Evolutionary conservation across 1,139 yeast species (phyloP).

Genomic region (Saccharomycopsis hybrid): DNA sequence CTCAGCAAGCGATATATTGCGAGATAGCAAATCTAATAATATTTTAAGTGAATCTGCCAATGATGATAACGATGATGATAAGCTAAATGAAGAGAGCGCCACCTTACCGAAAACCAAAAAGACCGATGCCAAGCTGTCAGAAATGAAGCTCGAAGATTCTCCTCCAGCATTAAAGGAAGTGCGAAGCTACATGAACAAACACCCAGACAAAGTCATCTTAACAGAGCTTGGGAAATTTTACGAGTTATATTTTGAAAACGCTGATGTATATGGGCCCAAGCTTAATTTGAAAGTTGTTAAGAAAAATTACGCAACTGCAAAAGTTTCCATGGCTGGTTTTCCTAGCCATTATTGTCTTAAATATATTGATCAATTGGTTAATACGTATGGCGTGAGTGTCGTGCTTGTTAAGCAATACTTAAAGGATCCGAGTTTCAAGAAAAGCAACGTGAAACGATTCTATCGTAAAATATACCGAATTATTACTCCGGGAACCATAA

Average conservation of each 20-base stretch:
- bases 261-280: constrained; percentile 62
- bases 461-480: constrained; percentile 72
- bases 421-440: constrained; percentile 22
- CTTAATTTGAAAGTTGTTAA: constrained; percentile 58
- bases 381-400: constrained; percentile 61
- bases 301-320: constrained; percentile 36
- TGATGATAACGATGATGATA: not conserved
- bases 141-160: not conserved
- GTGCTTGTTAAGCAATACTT: constrained; percentile 72
- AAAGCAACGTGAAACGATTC: constrained; percentile 32
- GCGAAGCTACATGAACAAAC: constrained; percentile 35
- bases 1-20: not conserved
- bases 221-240: constrained; percentile 91
- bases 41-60: not conserved
- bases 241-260: constrained; percentile 85
- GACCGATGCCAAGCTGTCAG: no score
- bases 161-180: constrained; percentile 19
- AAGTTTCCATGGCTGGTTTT: constrained; percentile 86
- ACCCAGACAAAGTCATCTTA: constrained; percentile 67
- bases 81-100: not conserved
- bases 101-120: not conserved
- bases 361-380: constrained; percentile 67
- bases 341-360: constrained; percentile 68
- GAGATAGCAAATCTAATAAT: not conserved
- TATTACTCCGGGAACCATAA: constrained; percentile 87